Evolutionary conservation across 139 green algal species (phyloP), one percentile per base, ranked within the genome.

Genomic region (Chlorella sp.): DNA sequence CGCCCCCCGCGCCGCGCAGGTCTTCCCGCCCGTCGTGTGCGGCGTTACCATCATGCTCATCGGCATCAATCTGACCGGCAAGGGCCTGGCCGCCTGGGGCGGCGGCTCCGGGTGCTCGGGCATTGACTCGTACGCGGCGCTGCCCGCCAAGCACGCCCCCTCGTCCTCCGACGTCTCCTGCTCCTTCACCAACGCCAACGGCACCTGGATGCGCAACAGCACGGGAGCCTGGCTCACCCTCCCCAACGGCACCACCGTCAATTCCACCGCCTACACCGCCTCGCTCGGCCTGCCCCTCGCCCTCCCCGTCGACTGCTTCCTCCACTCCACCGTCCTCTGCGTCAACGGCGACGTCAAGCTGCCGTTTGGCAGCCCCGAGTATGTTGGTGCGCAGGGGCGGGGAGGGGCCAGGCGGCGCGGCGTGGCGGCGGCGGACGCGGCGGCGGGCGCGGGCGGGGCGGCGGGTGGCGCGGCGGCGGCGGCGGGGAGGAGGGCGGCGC

Each of bases 81-180:
- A 83, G 21, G 90, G 90, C n/a, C 87, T 94, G 55, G 73, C 45
- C 59, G 87, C 91, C 87, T 95, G 90, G 90, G 90, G 90, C 53
- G 90, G 90, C 58, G 90, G 90, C 48, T 84, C 83, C 50, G 90
- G 92, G 72, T 95, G 90, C 67, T 80, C 72, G 0, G 82, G 90
- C 69, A 91, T n/a, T n/a, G n/a, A 94, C 77, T 74, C 31, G 42
- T 29, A 67, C 31, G 9, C 11, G 19, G n/a, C 11, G 59, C 59
- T 38, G 1, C 59, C 59, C 23, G 11, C n/a, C 56, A 5, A 41
- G n/a, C 78, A 78, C 48, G 29, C 53, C 73, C 14, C 63, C 19
- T 8, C 29, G 40, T 4, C 53, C 23, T 8, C 53, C 53, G 53
- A 23, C 27, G 74, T 58, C 58, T 14, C 64, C 48, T 74, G 67